Base-by-base conservation (phyloP, 225 moss, liverwort and hornwort species). In the Lunularia cruciata region DNA sequence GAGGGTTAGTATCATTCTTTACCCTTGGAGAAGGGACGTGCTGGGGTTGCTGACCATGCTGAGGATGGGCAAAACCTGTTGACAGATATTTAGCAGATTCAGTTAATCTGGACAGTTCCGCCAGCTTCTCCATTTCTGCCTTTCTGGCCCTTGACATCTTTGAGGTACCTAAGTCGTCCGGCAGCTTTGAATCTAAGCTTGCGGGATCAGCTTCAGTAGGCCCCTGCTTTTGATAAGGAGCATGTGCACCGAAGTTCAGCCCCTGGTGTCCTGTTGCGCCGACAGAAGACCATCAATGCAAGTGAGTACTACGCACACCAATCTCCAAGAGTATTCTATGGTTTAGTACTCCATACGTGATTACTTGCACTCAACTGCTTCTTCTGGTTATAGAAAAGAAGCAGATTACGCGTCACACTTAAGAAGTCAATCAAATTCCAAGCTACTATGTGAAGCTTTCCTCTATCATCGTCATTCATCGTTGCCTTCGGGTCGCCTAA, bases 61-160 rank as follows among this genome's bases (percentile, higher is more conserved):
- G 67, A 51, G 67, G 68, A 26, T 69, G 69, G 22, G 69, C 62
- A 32, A 78, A 73, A 25, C 69, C 69, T 57, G 78, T 73, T 55
- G 73, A 72, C 51, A 72, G 67, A 55, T 31, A 22, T 55, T 68
- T 78, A 13, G 78, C 78, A 6, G 63, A 48, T 58, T 78, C 73
- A 36, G 78, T 78, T 73, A 78, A 58, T 52, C 69, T 78, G 38
- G 73, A 73, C 56, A 78, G 33, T 25, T 78, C 78, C 18, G 69
- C 78, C 52, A 78, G 51, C 63, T 73, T 78, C 51, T 57, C 69
- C 78, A 78, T 78, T 43, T 78, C 78, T 31, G 73, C 78, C 64
- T 73, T 67, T 34, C 73, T 78, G 6, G 78, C 62, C 33, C 42
- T 78, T 37, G 78, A 78, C 47, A 78, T 18, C 63, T 63, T 78